Conservation (phyloP, 306 rosid species). For the Castanea mollissima region DNA sequence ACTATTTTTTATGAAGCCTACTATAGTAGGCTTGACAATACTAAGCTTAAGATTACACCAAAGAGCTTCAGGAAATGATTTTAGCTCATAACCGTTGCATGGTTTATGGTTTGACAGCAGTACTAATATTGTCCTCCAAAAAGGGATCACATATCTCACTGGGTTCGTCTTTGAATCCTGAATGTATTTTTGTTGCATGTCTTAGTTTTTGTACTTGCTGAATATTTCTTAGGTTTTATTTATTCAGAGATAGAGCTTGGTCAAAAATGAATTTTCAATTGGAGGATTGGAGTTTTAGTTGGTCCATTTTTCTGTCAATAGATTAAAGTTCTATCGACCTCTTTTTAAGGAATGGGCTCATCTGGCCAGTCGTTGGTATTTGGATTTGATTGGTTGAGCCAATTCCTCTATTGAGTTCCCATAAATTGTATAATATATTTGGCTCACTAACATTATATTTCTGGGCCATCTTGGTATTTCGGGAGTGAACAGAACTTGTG, state of each 20-base stretch:
- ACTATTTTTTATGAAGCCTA: too few relatives aligned
- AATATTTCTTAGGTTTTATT: neutral
- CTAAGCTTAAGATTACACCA: neutral
- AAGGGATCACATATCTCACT: too few relatives aligned
- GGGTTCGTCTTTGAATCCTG: neutral
- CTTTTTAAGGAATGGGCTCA: neutral
- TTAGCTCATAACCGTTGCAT: neutral
- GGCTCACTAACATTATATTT: neutral
- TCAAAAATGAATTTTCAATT: neutral
- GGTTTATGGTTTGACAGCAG: neutral
- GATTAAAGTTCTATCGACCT: neutral
- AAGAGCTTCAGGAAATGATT: neutral
- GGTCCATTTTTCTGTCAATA: neutral
- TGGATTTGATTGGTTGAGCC: neutral
- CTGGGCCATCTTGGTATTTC: neutral
- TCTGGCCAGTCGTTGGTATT: neutral
- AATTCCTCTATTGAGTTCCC: neutral
- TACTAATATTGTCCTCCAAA: neutral
- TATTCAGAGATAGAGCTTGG: neutral
- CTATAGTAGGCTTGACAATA: neutral
- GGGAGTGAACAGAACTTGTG: neutral
- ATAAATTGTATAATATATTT: neutral
- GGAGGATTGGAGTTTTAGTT: neutral
- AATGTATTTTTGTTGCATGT: neutral
- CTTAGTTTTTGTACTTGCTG: neutral